Percentiles rank a stretch among this genome's conserved stretches.
Conservation (phyloP, 805 yeast genomes). For the Yarrowia keelungensis region DNA sequence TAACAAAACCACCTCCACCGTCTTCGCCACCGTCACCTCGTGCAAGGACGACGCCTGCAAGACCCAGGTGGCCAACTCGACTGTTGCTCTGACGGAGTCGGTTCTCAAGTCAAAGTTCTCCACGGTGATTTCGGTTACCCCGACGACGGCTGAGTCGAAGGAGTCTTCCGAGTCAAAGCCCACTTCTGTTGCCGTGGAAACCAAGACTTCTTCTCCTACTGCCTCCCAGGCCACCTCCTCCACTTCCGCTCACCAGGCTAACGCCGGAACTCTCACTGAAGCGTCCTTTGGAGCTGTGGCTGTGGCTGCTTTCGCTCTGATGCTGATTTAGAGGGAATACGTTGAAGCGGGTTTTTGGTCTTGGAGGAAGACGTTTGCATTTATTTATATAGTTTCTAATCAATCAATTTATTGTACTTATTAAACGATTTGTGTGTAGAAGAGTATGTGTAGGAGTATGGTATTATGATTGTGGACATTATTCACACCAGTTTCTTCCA, state of each 20-base stretch:
- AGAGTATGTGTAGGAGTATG: too few relatives aligned
- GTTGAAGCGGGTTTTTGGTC: neutral
- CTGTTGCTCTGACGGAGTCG: neutral
- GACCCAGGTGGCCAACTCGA: constrained; percentile 2
- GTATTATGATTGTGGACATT: too few relatives aligned
- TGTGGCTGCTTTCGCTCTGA: constrained; percentile 8
- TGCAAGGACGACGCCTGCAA: constrained; percentile 29
- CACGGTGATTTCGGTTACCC: neutral
- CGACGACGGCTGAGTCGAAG: too few relatives aligned
- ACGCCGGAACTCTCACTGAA: neutral
- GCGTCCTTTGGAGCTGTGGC: constrained; percentile 10
- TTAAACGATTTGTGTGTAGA: too few relatives aligned
- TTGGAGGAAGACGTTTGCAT: constrained; percentile 11
- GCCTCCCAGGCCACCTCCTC: constrained; percentile 4
- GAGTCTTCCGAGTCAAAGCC: neutral
- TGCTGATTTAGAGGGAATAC: constrained; percentile 1
- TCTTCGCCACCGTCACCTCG: constrained; percentile 13
- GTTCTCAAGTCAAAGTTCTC: neutral
- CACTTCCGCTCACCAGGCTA: neutral
- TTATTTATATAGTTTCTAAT: constrained; percentile 16
- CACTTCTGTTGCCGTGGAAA: neutral
- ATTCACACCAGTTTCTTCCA: too few relatives aligned
- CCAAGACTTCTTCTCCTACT: neutral
- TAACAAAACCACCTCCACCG: constrained; percentile 11
- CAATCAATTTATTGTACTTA: neutral